Evolutionary conservation across 1,284 basidiomycete genomes (phyloP), one percentile per base, ranked within the genome.

Genomic region (Tylopilus sp.): DNA sequence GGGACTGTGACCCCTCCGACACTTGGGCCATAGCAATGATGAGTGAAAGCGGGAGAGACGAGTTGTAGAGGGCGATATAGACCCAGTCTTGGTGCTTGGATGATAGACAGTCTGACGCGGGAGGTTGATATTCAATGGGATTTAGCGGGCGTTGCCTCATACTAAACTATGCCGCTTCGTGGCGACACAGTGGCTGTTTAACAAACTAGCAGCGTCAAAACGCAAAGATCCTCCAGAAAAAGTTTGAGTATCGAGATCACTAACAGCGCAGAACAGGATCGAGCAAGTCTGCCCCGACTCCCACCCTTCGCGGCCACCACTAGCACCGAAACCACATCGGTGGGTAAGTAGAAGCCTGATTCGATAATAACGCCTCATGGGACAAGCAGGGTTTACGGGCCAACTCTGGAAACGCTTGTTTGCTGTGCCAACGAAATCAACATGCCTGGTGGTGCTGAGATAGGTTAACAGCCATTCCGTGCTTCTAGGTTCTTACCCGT

Each of bases 161-260:
- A 63, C 58, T 42, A 2, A 36, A 48, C 52, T 51, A 60, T 61
- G 60, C 55, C 48, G 55, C 29, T n/a, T n/a, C n/a, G n/a, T n/a
- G n/a, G n/a, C n/a, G n/a, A n/a, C n/a, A n/a, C n/a, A n/a, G n/a
- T n/a, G n/a, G n/a, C n/a, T n/a, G n/a, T 8, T 16, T 19, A 13
- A 44, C 30, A 40, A 37, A 36, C 50, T 36, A 34, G n/a, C 35
- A 59, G 48, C 53, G 46, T 48, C 41, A 21, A 29, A 29, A 2
- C 16, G 25, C 21, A 28, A 36, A 35, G 28, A 10, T 31, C 35
- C 9, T 33, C 58, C 53, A 50, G 44, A 41, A 41, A 15, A 7
- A 19, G 30, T 23, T n/a, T 35, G 30, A 29, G 16, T 28, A 2
- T 28, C 26, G 26, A 28, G 51, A 41, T 43, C 41, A n/a, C 21